A percentile compares a stretch with the other conserved stretches of the same genome.
These are phyloP conservation scores for Meripilus lineatus DNA, from an alignment of 1,284 basidiomycete species.

Conservation along the genomic window DNA sequence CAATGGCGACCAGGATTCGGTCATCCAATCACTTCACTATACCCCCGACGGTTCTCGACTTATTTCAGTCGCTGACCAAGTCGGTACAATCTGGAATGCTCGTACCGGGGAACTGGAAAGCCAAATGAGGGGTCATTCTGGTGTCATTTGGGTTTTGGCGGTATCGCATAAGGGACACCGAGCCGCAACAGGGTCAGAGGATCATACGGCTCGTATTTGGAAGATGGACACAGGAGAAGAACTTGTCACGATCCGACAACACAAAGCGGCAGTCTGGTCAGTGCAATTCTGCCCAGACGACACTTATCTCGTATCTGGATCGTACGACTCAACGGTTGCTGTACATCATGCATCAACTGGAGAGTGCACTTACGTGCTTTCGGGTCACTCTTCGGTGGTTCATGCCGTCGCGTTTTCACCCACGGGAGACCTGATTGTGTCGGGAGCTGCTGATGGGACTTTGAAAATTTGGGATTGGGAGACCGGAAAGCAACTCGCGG, in stretches of 20 bases:
- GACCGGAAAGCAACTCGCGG: background rate
- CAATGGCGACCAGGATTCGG: no score
- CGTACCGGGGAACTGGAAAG: constrained; percentile 12
- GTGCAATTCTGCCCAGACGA: constrained; percentile 32
- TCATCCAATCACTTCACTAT: constrained; percentile 8
- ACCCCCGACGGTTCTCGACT: constrained; percentile 9
- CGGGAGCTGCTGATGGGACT: constrained; percentile 6
- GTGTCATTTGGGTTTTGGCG: constrained; percentile 18
- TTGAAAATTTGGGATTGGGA: constrained; percentile 7
- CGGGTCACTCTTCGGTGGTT: constrained; percentile 6
- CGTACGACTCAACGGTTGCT: constrained; percentile 23
- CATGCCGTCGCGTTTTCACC: constrained; percentile 9
- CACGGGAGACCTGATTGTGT: constrained; percentile 5
- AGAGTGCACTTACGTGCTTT: background rate
- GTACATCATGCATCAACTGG: constrained; percentile 3
- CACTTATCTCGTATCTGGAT: constrained; percentile 27
- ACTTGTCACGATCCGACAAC: constrained; percentile 14
- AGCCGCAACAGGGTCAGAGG: constrained; percentile 20
- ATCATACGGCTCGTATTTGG: constrained; percentile 23
- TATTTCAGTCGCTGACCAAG: constrained; percentile 4
- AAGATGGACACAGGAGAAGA: constrained; percentile 14
- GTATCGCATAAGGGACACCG: constrained; percentile 21
- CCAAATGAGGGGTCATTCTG: constrained; percentile 15
- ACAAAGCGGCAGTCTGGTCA: constrained; percentile 25
- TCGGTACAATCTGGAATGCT: constrained; percentile 7